Base-by-base conservation (phyloP, 257 asterid species). In the Solanum corneliomulleri region DNA sequence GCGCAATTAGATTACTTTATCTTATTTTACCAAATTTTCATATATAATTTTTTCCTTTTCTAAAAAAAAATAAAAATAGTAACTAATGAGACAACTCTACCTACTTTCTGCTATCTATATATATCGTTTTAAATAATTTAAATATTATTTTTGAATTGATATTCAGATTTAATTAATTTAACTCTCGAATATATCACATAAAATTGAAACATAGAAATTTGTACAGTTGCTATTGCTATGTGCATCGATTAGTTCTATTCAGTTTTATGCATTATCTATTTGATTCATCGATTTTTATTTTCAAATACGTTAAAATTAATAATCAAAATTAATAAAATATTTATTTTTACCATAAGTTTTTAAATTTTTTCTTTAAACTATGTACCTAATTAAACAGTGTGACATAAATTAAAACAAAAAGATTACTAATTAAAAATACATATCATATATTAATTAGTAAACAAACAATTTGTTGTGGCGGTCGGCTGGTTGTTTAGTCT, bases 281-380 rank as follows among this genome's bases (percentile, higher is more conserved):
- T 52, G 1, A 0, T 52, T 6, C 16, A 52, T 52, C 9, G 0
- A 1, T 49, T 14, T 49, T 47, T 0, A 0, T 2, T 49, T 49
- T 49, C 5, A 2, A 52, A 52, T 52, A 52, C 21, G 0, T 15
- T 52, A 52, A 6, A 49, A 49, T 49, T 0, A 49, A 49, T 15
- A 49, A 15, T 1, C 1, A 49, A 49, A 49, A 49, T 0, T 3
- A 49, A 49, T 49, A 49, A 15, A 49, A 64, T 64, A 25, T 64
- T 64, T 64, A 6, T 64, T n/a, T 64, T 25, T n/a, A 64, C 1
- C 2, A 11, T 9, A 23, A 9, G 29, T 3, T 60, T 60, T 56
- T 56, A 0, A 0, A 2, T 10, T 11, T 52, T 56, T 20, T 56
- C 2, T 20, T 56, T 7, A 18, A 56, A 56, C 11, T 4, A 23